Percentiles rank a stretch among this genome's conserved stretches.
These are phyloP conservation scores for Syncephalis plumigaleata DNA, from an alignment of 371 early-diverging fungal species.

Conservation along the genomic window DNA sequence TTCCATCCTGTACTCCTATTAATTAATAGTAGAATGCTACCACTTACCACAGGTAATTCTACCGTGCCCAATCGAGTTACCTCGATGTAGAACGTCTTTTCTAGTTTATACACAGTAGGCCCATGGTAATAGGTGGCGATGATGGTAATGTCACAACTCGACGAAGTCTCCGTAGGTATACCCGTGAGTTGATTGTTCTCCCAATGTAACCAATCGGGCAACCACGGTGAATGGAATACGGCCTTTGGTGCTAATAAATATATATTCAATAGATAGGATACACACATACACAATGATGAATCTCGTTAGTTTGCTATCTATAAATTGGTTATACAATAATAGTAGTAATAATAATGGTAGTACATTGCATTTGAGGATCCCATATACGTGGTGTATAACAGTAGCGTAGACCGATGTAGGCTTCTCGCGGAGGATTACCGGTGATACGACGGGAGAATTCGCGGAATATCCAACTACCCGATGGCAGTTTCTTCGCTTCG, in stretches of 20 bases:
- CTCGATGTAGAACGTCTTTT: slow-evolving; percentile 16
- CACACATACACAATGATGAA: background rate
- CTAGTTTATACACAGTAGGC: slow-evolving; percentile 15
- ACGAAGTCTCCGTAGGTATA: slow-evolving; percentile 24
- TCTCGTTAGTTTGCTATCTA: no score
- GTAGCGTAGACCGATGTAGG: slow-evolving; percentile 27
- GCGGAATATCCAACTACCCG: slow-evolving; percentile 39
- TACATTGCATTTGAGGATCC: slow-evolving; percentile 43
- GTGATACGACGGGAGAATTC: slow-evolving; percentile 40
- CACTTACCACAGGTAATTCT: slow-evolving; percentile 7
- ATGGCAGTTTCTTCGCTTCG: slow-evolving; percentile 34
- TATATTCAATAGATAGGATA: background rate
- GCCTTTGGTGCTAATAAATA: slow-evolving; percentile 26
- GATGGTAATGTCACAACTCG: slow-evolving; percentile 23
- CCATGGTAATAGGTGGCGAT: slow-evolving; percentile 40
- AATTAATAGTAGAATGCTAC: no score
- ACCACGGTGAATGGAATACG: slow-evolving; percentile 35
- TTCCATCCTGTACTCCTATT: no score
- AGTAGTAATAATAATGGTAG: slow-evolving; percentile 5
- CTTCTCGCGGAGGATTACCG: slow-evolving; percentile 26
- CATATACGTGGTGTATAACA: slow-evolving; percentile 36
- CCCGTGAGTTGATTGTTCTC: slow-evolving; percentile 34
- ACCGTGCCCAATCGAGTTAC: slow-evolving; percentile 4
- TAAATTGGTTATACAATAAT: background rate
- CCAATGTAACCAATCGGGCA: slow-evolving; percentile 47